These are phyloP conservation scores for Flaveria linearis DNA, from an alignment of 129 eudicot species.

Conservation along the genomic window DNA sequence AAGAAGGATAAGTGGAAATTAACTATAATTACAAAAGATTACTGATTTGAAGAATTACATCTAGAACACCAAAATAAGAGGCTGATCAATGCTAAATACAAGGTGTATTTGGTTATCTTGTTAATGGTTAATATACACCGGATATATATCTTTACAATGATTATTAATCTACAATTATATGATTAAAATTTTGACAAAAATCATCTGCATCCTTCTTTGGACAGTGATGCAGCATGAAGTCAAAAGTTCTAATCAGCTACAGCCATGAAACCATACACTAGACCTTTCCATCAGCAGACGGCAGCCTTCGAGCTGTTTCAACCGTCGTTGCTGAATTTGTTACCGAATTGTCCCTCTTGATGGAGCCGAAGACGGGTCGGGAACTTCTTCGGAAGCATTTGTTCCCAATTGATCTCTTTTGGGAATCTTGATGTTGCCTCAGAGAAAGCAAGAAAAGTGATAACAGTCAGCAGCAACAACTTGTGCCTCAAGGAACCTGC, in stretches of 20 bases:
- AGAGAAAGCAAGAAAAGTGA: constrained; percentile 51
- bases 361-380: constrained; percentile 80
- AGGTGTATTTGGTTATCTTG: constrained; percentile 28
- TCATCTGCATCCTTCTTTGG: constrained; percentile 38
- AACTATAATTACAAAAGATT: constrained; percentile 32
- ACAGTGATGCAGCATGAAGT: constrained; percentile 26
- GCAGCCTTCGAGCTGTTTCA: constrained; percentile 31
- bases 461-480: constrained; percentile 47
- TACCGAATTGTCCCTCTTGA: constrained; percentile 78
- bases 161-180: constrained; percentile 29
- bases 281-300: constrained; percentile 64
- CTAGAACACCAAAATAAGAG: constrained; percentile 24
- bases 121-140: constrained; percentile 35
- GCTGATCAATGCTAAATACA: constrained; percentile 36
- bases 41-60: constrained; percentile 22
- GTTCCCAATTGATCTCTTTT: constrained; percentile 54
- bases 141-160: constrained; percentile 28
- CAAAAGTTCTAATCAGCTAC: constrained; percentile 16
- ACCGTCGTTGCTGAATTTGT: constrained; percentile 31
- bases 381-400: constrained; percentile 90
- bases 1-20: neutral
- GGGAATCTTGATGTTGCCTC: constrained; percentile 70
- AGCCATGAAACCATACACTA: constrained; percentile 33
- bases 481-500: constrained; percentile 45
- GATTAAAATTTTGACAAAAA: constrained; percentile 25